Conservation (phyloP, 2,329 filamentous ascomycete genomes). For the Aspergillus sp. region DNA sequence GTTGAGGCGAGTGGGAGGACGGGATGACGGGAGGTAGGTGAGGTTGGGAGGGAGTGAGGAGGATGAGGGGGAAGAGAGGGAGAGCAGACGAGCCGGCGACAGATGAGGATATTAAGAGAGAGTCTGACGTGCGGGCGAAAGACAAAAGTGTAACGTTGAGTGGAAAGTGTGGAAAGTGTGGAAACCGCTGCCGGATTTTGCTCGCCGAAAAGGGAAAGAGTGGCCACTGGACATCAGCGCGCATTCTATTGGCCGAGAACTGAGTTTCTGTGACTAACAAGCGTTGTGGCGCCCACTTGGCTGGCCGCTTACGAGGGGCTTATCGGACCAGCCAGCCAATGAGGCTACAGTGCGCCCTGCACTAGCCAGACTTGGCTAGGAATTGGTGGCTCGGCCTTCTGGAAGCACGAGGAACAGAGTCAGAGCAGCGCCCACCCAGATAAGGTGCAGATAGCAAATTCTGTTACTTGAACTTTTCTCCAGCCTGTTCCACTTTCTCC, state of each 20-base stretch:
- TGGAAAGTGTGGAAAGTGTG: background rate
- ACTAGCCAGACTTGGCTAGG: background rate
- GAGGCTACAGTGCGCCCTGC: background rate
- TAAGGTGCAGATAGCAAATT: too few relatives aligned
- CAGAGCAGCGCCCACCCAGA: too few relatives aligned
- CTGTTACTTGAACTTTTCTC: background rate
- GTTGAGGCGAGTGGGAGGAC: background rate
- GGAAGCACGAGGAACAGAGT: background rate
- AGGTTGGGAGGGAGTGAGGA: background rate
- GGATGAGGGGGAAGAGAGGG: background rate
- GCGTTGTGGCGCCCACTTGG: slow-evolving; percentile 10
- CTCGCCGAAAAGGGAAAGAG: slow-evolving; percentile 1
- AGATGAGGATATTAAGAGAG: background rate
- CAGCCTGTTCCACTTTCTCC: background rate
- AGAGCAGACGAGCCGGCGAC: background rate
- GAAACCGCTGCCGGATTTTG: slow-evolving; percentile 8
- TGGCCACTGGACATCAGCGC: background rate
- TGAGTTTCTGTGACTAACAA: slow-evolving; percentile 14
- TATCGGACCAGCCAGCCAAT: background rate
- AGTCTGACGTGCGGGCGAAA: background rate
- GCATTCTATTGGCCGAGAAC: background rate
- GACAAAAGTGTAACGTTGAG: background rate
- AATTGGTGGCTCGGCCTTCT: background rate
- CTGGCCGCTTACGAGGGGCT: background rate
- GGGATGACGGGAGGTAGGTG: background rate